phyloP scores from a whole-genome alignment of 2,329 filamentous ascomycete species.

The Ophidiomyces ophidiicola region DNA sequence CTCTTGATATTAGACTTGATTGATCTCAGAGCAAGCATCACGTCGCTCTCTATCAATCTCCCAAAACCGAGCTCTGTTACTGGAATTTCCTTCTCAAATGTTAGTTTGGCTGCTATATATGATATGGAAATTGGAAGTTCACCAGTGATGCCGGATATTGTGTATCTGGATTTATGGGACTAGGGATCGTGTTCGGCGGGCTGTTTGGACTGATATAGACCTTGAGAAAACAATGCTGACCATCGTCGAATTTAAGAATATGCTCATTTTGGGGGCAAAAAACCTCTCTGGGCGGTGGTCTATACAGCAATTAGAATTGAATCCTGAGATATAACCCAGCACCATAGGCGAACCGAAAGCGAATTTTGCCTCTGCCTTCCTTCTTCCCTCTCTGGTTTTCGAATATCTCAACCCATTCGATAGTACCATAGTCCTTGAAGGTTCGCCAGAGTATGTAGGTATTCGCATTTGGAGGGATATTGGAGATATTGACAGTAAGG shows the following conservation, averaged over 20 bases:
- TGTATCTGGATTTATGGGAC: conserved; percentile 25
- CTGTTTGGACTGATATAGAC: conserved; percentile 20
- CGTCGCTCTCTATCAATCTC: conserved; percentile 40
- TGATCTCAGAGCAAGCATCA: conserved; percentile 50
- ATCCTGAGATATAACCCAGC: background rate
- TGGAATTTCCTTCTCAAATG: conserved; percentile 29
- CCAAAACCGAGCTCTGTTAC: conserved; percentile 50
- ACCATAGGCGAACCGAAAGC: conserved; percentile 36
- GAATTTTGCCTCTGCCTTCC: conserved; percentile 37
- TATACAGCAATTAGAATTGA: conserved; percentile 13
- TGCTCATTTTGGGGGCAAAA: conserved; percentile 39
- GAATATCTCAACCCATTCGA: conserved; percentile 47
- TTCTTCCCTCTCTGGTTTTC: conserved; percentile 32
- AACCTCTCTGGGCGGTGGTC: conserved; percentile 40
- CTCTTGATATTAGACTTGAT: conserved; percentile 19
- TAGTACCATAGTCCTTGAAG: conserved; percentile 42
- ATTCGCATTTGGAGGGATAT: conserved; percentile 26
- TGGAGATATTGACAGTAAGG: conserved; percentile 26
- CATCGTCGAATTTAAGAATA: conserved; percentile 21
- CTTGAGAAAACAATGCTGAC: conserved; percentile 16
- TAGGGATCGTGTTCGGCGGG: conserved; percentile 20
- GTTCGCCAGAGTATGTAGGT: conserved; percentile 39
- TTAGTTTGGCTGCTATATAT: background rate
- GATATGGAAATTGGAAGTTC: conserved; percentile 14
- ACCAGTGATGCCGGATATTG: conserved; percentile 29